These are phyloP conservation scores for Sclerotinia subarctica DNA, from an alignment of 2,329 filamentous ascomycete genomes.

Conservation along the genomic window DNA sequence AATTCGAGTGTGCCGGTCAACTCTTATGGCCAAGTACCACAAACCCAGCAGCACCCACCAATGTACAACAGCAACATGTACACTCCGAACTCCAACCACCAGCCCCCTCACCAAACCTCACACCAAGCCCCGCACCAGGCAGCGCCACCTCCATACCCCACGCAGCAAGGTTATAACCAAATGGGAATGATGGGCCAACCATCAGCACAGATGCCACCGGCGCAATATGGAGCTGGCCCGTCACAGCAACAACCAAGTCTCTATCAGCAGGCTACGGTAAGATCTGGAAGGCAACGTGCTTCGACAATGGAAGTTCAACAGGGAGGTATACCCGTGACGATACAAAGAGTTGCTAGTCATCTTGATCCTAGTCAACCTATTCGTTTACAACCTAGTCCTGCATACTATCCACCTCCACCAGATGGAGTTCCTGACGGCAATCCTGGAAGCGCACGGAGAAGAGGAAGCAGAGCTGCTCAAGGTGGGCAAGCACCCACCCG, in stretches of 20 bases:
- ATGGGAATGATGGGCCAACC: constrained; percentile 66
- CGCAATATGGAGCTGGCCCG: constrained; percentile 54
- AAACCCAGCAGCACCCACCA: constrained; percentile 61
- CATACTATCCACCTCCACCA: constrained; percentile 91
- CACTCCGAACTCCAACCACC: constrained; percentile 54
- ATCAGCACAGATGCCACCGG: constrained; percentile 61
- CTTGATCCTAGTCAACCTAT: constrained; percentile 94
- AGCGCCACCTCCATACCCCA: constrained; percentile 74
- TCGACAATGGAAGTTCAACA: constrained; percentile 96
- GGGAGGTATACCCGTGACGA: constrained; percentile 84
- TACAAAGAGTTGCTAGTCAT: constrained; percentile 93
- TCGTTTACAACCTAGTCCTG: constrained; percentile 87
- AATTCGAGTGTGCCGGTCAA: constrained; percentile 1
- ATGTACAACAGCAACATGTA: constrained; percentile 81
- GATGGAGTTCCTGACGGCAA: constrained; percentile 72
- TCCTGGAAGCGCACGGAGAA: constrained; percentile 60
- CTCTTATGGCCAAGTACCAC: constrained; percentile 45
- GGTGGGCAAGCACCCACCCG: constrained; percentile 51
- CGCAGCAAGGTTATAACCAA: constrained; percentile 69
- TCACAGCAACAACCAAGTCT: constrained; percentile 61
- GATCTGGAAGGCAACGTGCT: constrained; percentile 79
- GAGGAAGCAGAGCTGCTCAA: constrained; percentile 70
- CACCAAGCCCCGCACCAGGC: constrained; percentile 51
- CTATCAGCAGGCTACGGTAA: constrained; percentile 71
- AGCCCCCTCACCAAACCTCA: constrained; percentile 42